A percentile compares a stretch with the other conserved stretches of the same genome.
Evolutionary conservation across 345 rosid genomes (phyloP).

Genomic region (Populus euphratica): DNA sequence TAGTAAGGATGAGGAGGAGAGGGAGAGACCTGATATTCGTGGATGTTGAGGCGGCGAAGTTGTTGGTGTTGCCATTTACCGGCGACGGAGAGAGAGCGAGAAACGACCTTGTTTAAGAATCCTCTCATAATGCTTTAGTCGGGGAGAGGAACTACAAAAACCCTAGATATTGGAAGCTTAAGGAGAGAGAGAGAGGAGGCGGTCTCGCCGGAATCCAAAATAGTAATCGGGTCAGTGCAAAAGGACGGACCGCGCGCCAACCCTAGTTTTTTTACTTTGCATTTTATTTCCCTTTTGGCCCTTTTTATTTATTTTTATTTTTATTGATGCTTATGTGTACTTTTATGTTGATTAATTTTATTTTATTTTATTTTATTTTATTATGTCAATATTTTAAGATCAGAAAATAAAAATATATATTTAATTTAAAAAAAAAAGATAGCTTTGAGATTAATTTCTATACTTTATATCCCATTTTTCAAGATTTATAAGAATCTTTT

Average conservation of each 20-base stretch:
- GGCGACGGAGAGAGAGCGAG: constrained; percentile 71
- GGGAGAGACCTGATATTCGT: constrained; percentile 79
- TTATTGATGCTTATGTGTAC: neutral
- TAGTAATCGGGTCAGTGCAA: neutral
- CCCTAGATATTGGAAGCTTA: neutral
- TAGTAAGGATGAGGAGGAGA: neutral
- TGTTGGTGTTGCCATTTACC: constrained; percentile 91
- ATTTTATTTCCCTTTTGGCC: neutral
- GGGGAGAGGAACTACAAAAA: neutral
- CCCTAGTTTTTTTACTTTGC: neutral
- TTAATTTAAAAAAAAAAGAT: too few species aligned
- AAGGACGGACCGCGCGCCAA: neutral
- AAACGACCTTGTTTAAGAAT: constrained; percentile 63
- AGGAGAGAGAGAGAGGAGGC: neutral
- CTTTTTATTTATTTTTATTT: neutral
- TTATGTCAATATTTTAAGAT: too few species aligned
- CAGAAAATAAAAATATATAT: too few species aligned
- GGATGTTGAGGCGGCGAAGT: constrained; percentile 96
- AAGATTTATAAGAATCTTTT: neutral
- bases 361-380: too few species aligned
- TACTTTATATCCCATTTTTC: too few species aligned
- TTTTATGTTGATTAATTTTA: neutral
- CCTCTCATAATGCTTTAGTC: constrained; percentile 54
- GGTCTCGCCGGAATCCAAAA: constrained; percentile 19
- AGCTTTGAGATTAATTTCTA: too few species aligned